These are phyloP conservation scores for Tetradesmus obliquus DNA, from an alignment of 139 green algal genomes.

Conservation along the genomic window DNA sequence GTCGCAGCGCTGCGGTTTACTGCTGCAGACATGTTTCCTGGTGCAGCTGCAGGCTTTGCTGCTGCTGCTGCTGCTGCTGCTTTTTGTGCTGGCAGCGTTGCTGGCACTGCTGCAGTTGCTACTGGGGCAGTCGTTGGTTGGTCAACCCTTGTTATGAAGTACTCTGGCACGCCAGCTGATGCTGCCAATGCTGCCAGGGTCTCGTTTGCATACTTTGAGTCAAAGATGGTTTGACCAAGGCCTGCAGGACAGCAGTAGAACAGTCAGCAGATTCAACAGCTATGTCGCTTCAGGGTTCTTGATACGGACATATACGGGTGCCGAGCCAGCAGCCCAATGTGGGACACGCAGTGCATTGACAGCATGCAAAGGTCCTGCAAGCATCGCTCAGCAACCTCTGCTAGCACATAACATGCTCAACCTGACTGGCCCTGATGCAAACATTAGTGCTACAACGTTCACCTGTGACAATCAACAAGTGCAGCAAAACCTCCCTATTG, in stretches of 20 bases:
- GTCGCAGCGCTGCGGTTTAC: not conserved
- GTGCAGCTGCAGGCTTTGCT: not conserved
- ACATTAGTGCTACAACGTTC: no score
- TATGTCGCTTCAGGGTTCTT: no score
- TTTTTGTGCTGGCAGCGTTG: not conserved
- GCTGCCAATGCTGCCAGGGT: not conserved
- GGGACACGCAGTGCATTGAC: no score
- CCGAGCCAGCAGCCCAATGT: no score
- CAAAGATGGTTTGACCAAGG: not conserved
- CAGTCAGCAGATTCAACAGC: not conserved
- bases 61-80: not conserved
- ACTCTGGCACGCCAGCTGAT: not conserved
- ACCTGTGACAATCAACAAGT: no score
- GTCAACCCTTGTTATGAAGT: not conserved
- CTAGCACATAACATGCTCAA: no score
- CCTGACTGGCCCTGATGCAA: no score
- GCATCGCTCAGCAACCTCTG: no score
- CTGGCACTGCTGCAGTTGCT: no score
- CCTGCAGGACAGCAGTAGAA: not conserved
- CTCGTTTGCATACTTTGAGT: not conserved
- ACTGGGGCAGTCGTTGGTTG: not conserved
- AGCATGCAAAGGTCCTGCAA: no score
- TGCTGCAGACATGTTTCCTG: not conserved
- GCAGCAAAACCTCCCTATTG: no score
- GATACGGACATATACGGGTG: no score